Evolutionary conservation across 176 grass and related monocot species (phyloP), one percentile per base, ranked within the genome.

Genomic region (Rhynchospora breviuscula): DNA sequence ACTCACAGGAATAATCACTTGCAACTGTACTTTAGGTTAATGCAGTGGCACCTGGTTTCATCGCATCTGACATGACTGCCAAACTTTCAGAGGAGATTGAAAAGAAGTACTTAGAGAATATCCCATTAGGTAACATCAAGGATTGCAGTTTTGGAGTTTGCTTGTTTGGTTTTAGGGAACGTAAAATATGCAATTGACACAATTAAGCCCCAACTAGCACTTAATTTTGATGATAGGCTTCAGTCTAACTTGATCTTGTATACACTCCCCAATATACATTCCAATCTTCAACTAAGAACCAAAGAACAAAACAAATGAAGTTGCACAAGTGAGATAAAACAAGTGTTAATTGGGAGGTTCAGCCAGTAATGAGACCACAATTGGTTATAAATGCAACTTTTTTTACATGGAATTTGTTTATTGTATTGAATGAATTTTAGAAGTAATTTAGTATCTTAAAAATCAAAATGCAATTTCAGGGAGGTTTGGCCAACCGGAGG

Each of bases 1-100:
- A 5, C 56, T 78, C 7, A 31, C 23, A n/a, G 73, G 44, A 90
- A 82, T 81, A 60, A 85, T 31, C 48, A 91, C 59, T 86, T 63
- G 83, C 72, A 87, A 79, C 44, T 81, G 54, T 51, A 59, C 46
- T 56, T 18, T 62, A 99, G 93, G 96, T 95, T 44, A 99, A 99
- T 99, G 96, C 91, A 83, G 88, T 99, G 6, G 93, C 96, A 31
- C 96, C 93, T 66, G 96, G 96, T 45, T 99, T 95, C 76, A 99
- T 99, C 59, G 91, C 93, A 67, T 95, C 96, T 17, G 93, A 95
- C 89, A 93, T 95, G 93, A 99, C 96, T 33, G 86, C 93, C 0
- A 90, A 93, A 90, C 93, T 99, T 80, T 88, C 91, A 66, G 91
- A 89, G 57, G 96, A 90, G 25, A 60, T 99, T 26, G 93, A 95